Percentiles rank a stretch among this genome's conserved stretches.
Evolutionary conservation across 495 filamentous ascomycete species (phyloP).

Genomic region (Hypoxylon trugodes): DNA sequence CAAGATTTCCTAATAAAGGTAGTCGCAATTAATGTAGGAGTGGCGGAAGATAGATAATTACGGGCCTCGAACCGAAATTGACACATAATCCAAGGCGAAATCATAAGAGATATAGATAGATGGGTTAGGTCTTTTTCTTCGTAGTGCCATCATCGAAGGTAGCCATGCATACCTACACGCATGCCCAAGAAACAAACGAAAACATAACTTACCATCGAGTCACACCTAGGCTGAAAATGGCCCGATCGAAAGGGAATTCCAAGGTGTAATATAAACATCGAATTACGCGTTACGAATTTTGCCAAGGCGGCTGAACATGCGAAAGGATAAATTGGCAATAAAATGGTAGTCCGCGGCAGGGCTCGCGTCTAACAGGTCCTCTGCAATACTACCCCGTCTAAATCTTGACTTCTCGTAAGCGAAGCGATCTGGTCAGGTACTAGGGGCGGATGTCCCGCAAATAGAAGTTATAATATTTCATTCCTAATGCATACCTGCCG

Average conservation of each 20-base stretch:
- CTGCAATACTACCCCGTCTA: constrained; percentile 29
- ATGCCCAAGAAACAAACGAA: background rate
- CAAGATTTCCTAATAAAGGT: background rate
- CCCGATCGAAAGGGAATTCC: constrained; percentile 14
- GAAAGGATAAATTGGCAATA: constrained; percentile 42
- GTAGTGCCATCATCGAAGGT: background rate
- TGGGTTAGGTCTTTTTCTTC: constrained; percentile 9
- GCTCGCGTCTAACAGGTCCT: constrained; percentile 14
- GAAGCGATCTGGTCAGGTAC: constrained; percentile 27
- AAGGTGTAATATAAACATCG: constrained; percentile 32
- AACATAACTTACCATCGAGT: constrained; percentile 15
- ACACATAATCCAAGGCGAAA: background rate
- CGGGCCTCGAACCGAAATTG: background rate
- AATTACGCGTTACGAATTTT: constrained; percentile 23
- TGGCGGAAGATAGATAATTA: background rate
- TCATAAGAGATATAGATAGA: constrained; percentile 14
- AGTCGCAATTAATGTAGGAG: background rate
- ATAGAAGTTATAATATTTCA: constrained; percentile 16
- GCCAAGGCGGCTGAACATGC: constrained; percentile 47
- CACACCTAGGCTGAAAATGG: background rate
- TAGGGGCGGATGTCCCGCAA: background rate
- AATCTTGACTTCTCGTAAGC: constrained; percentile 16
- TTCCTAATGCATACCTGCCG: constrained; percentile 28
- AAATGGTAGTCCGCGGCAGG: constrained; percentile 5
- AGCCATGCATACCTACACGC: background rate